A percentile compares a stretch with the other conserved stretches of the same genome.
Evolutionary conservation across 2,329 filamentous ascomycete species (phyloP).

Genomic region (Penicillium sp.): DNA sequence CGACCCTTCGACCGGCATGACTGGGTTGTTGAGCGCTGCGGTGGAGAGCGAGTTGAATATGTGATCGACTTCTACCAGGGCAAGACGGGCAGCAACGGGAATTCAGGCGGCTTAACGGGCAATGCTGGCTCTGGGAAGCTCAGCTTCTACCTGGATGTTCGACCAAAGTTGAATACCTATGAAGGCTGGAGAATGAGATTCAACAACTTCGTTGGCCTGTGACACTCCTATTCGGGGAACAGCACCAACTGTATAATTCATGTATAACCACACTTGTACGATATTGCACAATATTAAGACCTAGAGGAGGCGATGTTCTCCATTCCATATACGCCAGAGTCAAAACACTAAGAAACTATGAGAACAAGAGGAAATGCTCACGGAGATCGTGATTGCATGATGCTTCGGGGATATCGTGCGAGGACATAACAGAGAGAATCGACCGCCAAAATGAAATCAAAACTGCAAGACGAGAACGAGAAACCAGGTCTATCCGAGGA

Average conservation of each 20-base stretch:
- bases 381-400: conserved; percentile 15
- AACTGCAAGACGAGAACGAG: conserved; percentile 18
- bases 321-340: conserved; percentile 23
- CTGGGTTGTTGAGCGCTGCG: conserved; percentile 94
- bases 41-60: conserved; percentile 73
- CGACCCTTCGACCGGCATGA: conserved; percentile 94
- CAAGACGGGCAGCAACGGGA: conserved; percentile 38
- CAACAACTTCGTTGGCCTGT: conserved; percentile 48
- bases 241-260: conserved; percentile 31
- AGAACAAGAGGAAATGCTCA: conserved; percentile 8
- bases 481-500: conserved; percentile 59
- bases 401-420: conserved; percentile 36
- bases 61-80: conserved; percentile 98
- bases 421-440: conserved; percentile 18
- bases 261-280: conserved; percentile 37
- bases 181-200: conserved; percentile 61
- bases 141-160: conserved; percentile 64
- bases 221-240: conserved; percentile 8
- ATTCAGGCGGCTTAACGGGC: conserved; percentile 28
- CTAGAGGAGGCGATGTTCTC: conserved; percentile 24
- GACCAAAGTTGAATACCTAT: conserved; percentile 63
- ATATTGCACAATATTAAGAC: conserved; percentile 26
- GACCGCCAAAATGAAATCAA: conserved; percentile 10
- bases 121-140: conserved; percentile 44
- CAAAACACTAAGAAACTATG: conserved; percentile 8